Percentiles rank a stretch among this genome's conserved stretches.
phyloP scores from a whole-genome alignment of 768 basidiomycete genomes.

The Lyophyllum semitale region DNA sequence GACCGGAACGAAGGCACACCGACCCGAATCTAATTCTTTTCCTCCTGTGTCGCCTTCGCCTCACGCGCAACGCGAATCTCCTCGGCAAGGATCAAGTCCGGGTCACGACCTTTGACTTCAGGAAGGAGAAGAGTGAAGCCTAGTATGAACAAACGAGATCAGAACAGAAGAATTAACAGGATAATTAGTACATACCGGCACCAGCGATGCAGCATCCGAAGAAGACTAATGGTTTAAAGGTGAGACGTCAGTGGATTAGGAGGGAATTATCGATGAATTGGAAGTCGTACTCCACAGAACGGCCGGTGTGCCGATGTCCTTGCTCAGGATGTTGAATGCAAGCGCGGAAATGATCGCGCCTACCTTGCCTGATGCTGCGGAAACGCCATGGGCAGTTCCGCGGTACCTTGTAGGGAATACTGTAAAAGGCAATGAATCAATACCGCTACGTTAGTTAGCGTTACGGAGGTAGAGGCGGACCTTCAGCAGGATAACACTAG shows the following conservation, averaged over 20 bases:
- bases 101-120: slow-evolving; percentile 41
- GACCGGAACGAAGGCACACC: no score
- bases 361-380: slow-evolving; percentile 71
- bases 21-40: background rate
- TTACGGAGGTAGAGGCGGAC: no score
- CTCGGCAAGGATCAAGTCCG: slow-evolving; percentile 35
- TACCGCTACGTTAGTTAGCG: no score
- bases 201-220: slow-evolving; percentile 64
- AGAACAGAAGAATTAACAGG: background rate
- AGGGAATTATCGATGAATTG: no score
- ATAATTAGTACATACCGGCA: slow-evolving; percentile 28
- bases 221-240: no score
- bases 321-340: slow-evolving; percentile 65
- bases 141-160: slow-evolving; percentile 8
- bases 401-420: slow-evolving; percentile 80
- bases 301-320: slow-evolving; percentile 61
- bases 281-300: slow-evolving; percentile 70
- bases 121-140: slow-evolving; percentile 37
- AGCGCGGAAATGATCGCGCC: slow-evolving; percentile 80
- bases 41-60: background rate
- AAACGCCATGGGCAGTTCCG: slow-evolving; percentile 73
- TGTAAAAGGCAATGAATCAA: slow-evolving; percentile 11
- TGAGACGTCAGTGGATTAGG: no score
- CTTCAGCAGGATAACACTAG: slow-evolving; percentile 71
- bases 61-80: slow-evolving; percentile 25